Evolutionary conservation across 257 asterid species (phyloP).

Genomic region (Forsythia viridissima): DNA sequence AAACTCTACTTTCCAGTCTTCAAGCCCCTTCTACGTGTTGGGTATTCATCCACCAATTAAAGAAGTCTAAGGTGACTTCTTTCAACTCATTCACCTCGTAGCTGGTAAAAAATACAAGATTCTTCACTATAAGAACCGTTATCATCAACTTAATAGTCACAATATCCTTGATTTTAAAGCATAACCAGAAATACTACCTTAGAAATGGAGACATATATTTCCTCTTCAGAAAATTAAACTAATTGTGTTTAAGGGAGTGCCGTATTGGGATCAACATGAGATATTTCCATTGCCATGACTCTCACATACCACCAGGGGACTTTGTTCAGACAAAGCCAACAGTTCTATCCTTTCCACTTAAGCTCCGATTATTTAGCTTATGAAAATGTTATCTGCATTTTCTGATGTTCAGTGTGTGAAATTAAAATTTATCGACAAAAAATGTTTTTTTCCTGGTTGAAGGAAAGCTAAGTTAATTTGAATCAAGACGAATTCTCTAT

Average conservation of each 20-base stretch:
- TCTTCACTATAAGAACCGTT: not conserved
- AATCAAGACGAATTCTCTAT: not conserved
- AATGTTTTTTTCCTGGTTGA: not conserved
- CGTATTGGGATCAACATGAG: not conserved
- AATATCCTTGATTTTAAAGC: not conserved
- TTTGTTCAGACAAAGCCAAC: not conserved
- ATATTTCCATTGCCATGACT: not conserved
- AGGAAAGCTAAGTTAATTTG: not conserved
- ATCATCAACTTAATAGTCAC: conserved; percentile 5
- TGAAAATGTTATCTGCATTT: not conserved
- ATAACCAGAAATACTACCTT: not conserved
- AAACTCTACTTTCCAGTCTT: not conserved
- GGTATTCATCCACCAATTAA: not conserved
- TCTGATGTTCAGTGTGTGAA: not conserved
- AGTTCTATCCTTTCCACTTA: not conserved
- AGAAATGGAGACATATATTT: not conserved
- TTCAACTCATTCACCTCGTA: not conserved
- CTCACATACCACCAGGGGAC: not conserved
- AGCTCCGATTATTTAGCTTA: not conserved
- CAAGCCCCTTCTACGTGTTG: not conserved
- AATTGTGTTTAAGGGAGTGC: not conserved
- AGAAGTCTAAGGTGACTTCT: not conserved
- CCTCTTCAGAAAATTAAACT: not conserved
- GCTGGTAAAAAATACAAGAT: not conserved
- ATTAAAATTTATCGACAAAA: not conserved